Base-by-base conservation (phyloP, 106 monocot genomes). In the Dioscorea zingiberensis region DNA sequence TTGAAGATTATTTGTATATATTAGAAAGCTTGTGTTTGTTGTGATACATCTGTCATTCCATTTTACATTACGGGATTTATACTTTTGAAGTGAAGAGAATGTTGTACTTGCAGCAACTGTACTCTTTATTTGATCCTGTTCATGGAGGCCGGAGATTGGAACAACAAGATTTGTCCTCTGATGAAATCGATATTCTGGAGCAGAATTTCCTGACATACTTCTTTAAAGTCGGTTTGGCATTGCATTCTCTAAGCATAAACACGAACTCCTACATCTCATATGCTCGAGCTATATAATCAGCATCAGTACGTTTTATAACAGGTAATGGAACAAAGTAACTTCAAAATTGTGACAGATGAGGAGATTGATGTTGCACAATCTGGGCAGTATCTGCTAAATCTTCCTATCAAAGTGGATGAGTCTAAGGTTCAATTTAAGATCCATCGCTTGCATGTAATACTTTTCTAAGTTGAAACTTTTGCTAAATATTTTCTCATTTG, bases 321-420 rank as follows among this genome's bases (percentile, higher is more conserved):
- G 97, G 62, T 97, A 44, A 97, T 97, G 91, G 88, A 97, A 56
- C 91, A 97, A 65, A 91, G 97, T 75, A 97, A 97, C 74, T 97
- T 97, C 72, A 97, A 86, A 62, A 73, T 88, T 62, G 73, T 92
- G 44, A 84, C 76, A 7, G 81, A 97, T 71, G 81, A 88, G 54
- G 97, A 97, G 64, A 69, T 83, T 68, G 84, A 85, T 54, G 72
- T 97, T 58, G 91, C 97, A 55, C 66, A 84, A 5, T 75, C 85
- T 65, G 91, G 85, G 29, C 88, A 97, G 54, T 97, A 97, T 79
- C 91, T 97, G 25, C 76, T 97, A 66, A 78, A 91, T 51, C 88
- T 97, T 55, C 91, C 97, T 9, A 83, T 97, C 46, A 92, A 81
- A 82, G 88, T 97, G 58, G 81, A 97, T 75, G 91, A 91, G 64